Base-by-base conservation (phyloP, 768 basidiomycete species). In the Pisolithus albus region DNA sequence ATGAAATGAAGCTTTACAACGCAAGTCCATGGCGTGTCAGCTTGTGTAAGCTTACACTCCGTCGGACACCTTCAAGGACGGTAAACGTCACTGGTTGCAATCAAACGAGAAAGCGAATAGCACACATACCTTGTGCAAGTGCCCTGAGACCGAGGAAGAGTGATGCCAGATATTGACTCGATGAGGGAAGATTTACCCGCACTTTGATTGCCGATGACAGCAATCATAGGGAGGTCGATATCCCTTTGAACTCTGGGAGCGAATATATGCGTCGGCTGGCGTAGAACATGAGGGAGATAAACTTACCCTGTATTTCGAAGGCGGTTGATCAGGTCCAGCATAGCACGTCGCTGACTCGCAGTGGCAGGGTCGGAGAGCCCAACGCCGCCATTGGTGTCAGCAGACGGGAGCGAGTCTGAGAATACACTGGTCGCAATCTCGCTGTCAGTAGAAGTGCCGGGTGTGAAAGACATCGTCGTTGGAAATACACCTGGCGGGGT, bases 171-270 rank as follows among this genome's bases (percentile, higher is more conserved):
- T 42, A 89, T 87, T 0, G 83, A 77, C 57, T 89, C 86, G 10
- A 89, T 88, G 4, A 88, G 72, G 0, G 86, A 88, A 0, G 84
- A 86, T 58, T 88, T 88, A 0, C 87, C 87, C 0, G 83, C 84
- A 41, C 81, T 84, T 56, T 89, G 87, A 2, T 74, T 76, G 1
- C 87, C 86, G 16, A 87, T 77, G 40, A 88, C 87, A 0, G 80
- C 82, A 30, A 89, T 86, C 55, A 81, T 78, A 0, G 88, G 87
- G 0, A 89, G 67, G 57, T 87, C 84, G 9, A 90, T 79, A 48
- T 88, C 83, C 13, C 76, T 70, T 54, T 87, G 79, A 0, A 84
- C 83, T 0, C 86, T 88, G 4, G 7, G 47, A 57, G 16, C 19
- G 51, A 1, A 52, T 49, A 40, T 24, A 51, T 16, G 11, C 26